phyloP scores from a whole-genome alignment of 805 yeast species.

The Maudiozyma saulgeensis region DNA sequence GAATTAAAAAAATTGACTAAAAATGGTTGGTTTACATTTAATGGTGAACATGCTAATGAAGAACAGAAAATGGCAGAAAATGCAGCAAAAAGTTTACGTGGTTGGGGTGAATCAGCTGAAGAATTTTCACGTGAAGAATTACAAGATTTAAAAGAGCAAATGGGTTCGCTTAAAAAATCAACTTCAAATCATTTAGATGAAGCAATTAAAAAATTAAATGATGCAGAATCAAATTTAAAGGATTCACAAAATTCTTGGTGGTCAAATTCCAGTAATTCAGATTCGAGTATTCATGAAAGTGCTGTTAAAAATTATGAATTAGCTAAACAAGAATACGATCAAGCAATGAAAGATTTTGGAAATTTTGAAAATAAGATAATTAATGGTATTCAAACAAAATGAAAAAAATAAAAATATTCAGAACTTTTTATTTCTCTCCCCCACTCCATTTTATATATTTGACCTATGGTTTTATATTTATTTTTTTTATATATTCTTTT shows the following conservation, averaged over 20 bases:
- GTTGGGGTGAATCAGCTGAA: constrained; percentile 40
- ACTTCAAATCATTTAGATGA: neutral
- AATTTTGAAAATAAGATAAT: neutral
- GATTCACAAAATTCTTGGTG: neutral
- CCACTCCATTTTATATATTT: too few species aligned
- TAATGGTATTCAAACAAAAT: neutral
- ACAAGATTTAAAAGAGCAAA: constrained; percentile 28
- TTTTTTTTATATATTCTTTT: too few species aligned
- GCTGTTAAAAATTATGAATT: neutral
- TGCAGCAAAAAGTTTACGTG: constrained; percentile 32
- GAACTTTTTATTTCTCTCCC: too few species aligned
- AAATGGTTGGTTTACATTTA: constrained; percentile 28
- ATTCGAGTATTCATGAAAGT: neutral
- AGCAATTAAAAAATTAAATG: neutral
- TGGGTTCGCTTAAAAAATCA: constrained; percentile 24
- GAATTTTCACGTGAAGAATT: constrained; percentile 36
- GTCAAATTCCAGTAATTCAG: neutral
- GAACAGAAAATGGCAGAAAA: constrained; percentile 29
- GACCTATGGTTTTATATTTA: too few species aligned
- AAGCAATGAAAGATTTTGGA: neutral
- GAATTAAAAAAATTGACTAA: constrained; percentile 29
- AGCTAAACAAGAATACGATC: constrained; percentile 1
- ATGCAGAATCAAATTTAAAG: neutral
- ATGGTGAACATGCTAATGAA: constrained; percentile 12
- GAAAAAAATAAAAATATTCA: neutral